Evolutionary conservation across 768 basidiomycete genomes (phyloP).

Genomic region (Auricularia heimuer): DNA sequence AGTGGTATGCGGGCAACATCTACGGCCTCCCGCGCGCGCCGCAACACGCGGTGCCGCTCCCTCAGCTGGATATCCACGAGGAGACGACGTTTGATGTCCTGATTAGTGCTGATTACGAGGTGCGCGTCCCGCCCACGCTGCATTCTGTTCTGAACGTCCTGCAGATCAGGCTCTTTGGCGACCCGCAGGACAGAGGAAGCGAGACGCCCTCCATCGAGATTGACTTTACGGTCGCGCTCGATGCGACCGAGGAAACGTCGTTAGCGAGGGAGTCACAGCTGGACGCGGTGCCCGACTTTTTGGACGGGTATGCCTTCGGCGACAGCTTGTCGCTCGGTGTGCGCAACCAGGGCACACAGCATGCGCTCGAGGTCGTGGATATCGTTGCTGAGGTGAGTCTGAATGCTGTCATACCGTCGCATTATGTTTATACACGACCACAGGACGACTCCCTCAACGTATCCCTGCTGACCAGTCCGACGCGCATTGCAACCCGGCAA

Average conservation of each 20-base stretch:
- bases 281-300: slow-evolving; percentile 55
- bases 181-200: slow-evolving; percentile 38
- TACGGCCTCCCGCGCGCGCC: slow-evolving; percentile 53
- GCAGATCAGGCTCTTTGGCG: slow-evolving; percentile 78
- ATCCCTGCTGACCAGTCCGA: too few species aligned
- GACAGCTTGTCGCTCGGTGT: slow-evolving; percentile 56
- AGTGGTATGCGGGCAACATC: slow-evolving; percentile 85
- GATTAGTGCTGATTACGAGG: slow-evolving; percentile 80
- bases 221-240: slow-evolving; percentile 37
- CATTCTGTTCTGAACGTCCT: not conserved
- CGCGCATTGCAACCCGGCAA: too few species aligned
- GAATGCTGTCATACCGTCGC: not conserved
- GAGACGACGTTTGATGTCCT: slow-evolving; percentile 57
- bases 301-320: slow-evolving; percentile 70
- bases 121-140: slow-evolving; percentile 12
- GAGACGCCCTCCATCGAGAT: slow-evolving; percentile 48
- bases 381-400: not conserved
- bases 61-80: slow-evolving; percentile 30
- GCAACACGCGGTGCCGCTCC: slow-evolving; percentile 40
- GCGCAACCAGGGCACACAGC: not conserved
- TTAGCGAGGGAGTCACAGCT: slow-evolving; percentile 40
- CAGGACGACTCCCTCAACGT: too few species aligned
- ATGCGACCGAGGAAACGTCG: slow-evolving; percentile 15
- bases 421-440: not conserved
- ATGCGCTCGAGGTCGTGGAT: not conserved